Base-by-base conservation (phyloP, 805 yeast genomes). In the Zygoascus biomembranicola region DNA sequence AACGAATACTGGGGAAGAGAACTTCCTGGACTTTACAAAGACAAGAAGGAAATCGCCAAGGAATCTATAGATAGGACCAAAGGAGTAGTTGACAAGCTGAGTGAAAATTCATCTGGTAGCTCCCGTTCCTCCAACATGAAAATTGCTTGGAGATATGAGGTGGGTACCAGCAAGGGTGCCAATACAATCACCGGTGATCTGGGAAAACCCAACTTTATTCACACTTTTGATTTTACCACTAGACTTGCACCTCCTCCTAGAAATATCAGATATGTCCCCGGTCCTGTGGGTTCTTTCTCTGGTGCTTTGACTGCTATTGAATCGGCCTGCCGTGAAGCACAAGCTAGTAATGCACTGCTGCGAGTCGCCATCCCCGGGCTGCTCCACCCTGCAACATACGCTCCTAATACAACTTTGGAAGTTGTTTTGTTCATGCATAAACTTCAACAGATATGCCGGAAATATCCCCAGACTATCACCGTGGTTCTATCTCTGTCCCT, bases 71-170 rank as follows among this genome's bases (percentile, higher is more conserved):
- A 53, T 37, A 49, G 57, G 43, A 55, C 53, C 28, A 85, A 85
- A 62, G 72, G 79, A 11, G 37, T 57, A 16, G 45, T 23, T 18
- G 56, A 43, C 2, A 18, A 32, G 19, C 20, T 42, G 39, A 18
- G 14, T 4, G 43, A 26, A 28, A 35, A 35, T 3, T 50, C 47
- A 23, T 11, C 16, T n/a, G 48, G 48, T 11, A 55, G 53, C 50
- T 14, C 32, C 16, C 32, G 26, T 9, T 10, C 47, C 14, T 14
- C 37, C 49, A 56, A 84, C 58, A 72, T 90, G 76, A 87, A 84
- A 64, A 90, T 90, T 60, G 97, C 98, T 0, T 90, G 98, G 98
- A 78, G 97, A 62, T 90, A 90, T 63, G 94, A 92, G 0, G 69
- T 74, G 52, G 46, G 59, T 53, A 52, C 57, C 10, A 43, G 43